A percentile compares a stretch with the other conserved stretches of the same genome.
Conservation (phyloP, 495 filamentous ascomycete species). For the Penicillium simplicissimum region DNA sequence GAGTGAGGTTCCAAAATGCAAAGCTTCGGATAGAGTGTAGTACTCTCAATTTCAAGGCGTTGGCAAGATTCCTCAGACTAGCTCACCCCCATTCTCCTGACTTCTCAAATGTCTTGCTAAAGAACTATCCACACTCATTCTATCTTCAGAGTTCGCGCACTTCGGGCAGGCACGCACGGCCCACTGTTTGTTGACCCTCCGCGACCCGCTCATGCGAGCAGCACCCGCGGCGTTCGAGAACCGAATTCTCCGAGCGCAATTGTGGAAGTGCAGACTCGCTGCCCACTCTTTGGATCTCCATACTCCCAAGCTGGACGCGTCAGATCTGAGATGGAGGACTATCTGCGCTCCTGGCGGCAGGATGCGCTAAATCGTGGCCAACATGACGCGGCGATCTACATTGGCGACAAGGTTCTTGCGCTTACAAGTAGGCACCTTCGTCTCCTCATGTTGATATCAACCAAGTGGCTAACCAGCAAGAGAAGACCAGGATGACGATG, state of each 20-base stretch:
- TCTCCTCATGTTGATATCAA: background rate
- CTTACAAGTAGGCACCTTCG: conserved; percentile 67
- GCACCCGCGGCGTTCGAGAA: conserved; percentile 11
- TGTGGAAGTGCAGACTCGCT: conserved; percentile 2
- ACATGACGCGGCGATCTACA: conserved; percentile 92
- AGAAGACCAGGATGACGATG: conserved; percentile 83
- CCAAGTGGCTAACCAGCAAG: conserved; percentile 23
- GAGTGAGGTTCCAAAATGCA: background rate
- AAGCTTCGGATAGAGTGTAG: background rate
- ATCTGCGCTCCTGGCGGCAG: conserved; percentile 87
- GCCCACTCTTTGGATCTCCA: too few relatives aligned
- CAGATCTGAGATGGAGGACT: conserved; percentile 71
- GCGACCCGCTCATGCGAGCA: conserved; percentile 28
- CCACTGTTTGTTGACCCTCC: conserved; percentile 29
- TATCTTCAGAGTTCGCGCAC: background rate
- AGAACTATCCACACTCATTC: background rate
- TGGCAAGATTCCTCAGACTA: background rate
- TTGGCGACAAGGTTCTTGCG: conserved; percentile 93
- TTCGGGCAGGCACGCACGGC: conserved; percentile 20
- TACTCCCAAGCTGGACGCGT: conserved; percentile 1
- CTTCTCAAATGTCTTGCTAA: too few relatives aligned
- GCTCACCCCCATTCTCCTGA: background rate
- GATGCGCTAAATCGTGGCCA: conserved; percentile 92
- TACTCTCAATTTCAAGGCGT: background rate
- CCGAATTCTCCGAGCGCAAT: conserved; percentile 12